phyloP scores from a whole-genome alignment of 768 basidiomycete species.

The Rhodotorula paludigena region DNA sequence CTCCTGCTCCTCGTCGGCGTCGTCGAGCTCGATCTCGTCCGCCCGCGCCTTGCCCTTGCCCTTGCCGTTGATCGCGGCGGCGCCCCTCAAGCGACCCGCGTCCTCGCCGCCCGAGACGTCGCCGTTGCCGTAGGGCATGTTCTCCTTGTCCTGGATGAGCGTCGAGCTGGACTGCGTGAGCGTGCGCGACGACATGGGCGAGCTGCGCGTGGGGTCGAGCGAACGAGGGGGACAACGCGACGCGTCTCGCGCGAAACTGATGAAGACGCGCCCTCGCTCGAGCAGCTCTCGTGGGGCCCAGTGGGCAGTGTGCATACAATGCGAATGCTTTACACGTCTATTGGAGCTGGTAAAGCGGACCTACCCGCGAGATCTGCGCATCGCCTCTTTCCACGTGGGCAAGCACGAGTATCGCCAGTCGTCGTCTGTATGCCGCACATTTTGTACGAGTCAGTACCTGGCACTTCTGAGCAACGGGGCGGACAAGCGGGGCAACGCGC shows the following conservation, averaged over 20 bases:
- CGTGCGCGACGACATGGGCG: too few relatives aligned
- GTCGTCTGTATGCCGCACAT: constrained; percentile 15
- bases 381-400: constrained; percentile 23
- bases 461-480: too few relatives aligned
- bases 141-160: not conserved
- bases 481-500: not conserved
- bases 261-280: too few relatives aligned
- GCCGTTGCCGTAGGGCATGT: not conserved
- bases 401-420: constrained; percentile 36
- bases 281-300: too few relatives aligned
- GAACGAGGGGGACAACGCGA: too few relatives aligned
- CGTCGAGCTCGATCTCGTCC: not conserved
- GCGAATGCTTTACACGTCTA: not conserved
- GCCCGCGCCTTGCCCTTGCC: not conserved
- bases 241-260: too few relatives aligned
- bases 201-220: too few relatives aligned
- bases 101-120: not conserved
- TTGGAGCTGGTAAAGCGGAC: not conserved
- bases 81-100: not conserved
- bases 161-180: too few relatives aligned
- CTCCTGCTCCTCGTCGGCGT: not conserved
- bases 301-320: not conserved
- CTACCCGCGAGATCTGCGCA: not conserved
- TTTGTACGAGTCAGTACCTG: too few relatives aligned
- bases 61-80: too few relatives aligned